Percentiles rank a stretch among this genome's conserved stretches.
Conservation (phyloP, 768 basidiomycete genomes). For the Dendrothele bispora region DNA sequence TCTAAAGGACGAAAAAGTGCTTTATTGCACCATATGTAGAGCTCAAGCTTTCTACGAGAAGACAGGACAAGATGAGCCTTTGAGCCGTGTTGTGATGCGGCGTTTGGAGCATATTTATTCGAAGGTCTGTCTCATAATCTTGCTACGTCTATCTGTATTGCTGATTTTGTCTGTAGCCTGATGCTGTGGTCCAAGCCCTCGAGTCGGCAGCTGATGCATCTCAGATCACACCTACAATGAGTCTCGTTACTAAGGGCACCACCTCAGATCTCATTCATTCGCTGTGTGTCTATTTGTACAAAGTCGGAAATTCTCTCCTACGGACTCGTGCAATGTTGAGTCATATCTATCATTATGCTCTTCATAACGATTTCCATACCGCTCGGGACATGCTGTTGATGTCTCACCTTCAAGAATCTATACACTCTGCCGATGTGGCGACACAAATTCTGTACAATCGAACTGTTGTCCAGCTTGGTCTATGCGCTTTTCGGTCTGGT, state of each 20-base stretch:
- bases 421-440: conserved; percentile 93
- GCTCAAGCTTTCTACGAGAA: conserved; percentile 91
- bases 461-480: conserved; percentile 93
- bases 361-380: conserved; percentile 95
- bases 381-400: conserved; percentile 98
- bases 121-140: conserved; percentile 56
- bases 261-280: conserved; percentile 83
- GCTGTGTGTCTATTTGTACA: conserved; percentile 92
- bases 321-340: conserved; percentile 96
- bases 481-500: conserved; percentile 95
- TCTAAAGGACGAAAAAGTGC: conserved; percentile 90
- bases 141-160: conserved; percentile 10
- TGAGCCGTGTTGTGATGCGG: conserved; percentile 89
- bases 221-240: conserved; percentile 61
- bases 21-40: conserved; percentile 92
- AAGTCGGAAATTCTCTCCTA: conserved; percentile 84
- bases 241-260: conserved; percentile 51
- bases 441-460: conserved; percentile 99
- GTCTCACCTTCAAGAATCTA: conserved; percentile 97
- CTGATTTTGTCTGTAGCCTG: conserved; percentile 59
- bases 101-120: conserved; percentile 97
- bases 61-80: conserved; percentile 71
- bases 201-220: conserved; percentile 66
- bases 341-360: conserved; percentile 96
- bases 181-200: conserved; percentile 87